Conservation (phyloP, 2,329 filamentous ascomycete genomes). For the Fusarium sp. region DNA sequence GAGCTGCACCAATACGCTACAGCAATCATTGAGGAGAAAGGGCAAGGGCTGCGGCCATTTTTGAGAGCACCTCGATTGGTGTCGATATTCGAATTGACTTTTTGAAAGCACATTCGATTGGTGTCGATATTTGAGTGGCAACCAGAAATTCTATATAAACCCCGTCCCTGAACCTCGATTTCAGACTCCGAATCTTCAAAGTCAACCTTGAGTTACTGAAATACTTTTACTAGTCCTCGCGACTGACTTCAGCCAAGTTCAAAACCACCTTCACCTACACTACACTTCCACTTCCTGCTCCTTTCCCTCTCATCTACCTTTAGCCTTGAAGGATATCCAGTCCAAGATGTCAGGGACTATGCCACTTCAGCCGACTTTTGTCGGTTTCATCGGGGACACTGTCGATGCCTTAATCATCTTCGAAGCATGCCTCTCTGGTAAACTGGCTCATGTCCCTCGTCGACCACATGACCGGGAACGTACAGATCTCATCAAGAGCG, state of each 20-base stretch:
- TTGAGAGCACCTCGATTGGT: no score
- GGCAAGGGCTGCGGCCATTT: no score
- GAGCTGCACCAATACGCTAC: no score
- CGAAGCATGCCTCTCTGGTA: slow-evolving; percentile 79
- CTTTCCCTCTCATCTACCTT: neutral
- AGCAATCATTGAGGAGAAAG: no score
- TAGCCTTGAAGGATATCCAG: neutral
- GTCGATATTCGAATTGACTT: no score
- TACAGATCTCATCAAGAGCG: slow-evolving; percentile 80
- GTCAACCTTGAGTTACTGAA: neutral
- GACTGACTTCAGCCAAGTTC: neutral
- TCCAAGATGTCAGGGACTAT: slow-evolving; percentile 17
- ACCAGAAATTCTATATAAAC: neutral
- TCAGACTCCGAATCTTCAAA: neutral
- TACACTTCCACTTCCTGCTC: neutral
- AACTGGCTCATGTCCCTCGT: slow-evolving; percentile 80
- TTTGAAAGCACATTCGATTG: neutral
- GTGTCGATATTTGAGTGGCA: neutral
- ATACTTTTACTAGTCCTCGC: neutral
- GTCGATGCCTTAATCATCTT: slow-evolving; percentile 84
- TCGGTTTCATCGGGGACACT: slow-evolving; percentile 76
- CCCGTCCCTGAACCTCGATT: neutral
- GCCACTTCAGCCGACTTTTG: slow-evolving; percentile 71
- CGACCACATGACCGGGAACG: slow-evolving; percentile 89
- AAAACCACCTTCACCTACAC: neutral